These are phyloP conservation scores for Rhinocladiella mackenziei DNA, from an alignment of 2,329 filamentous ascomycete genomes.

Conservation along the genomic window DNA sequence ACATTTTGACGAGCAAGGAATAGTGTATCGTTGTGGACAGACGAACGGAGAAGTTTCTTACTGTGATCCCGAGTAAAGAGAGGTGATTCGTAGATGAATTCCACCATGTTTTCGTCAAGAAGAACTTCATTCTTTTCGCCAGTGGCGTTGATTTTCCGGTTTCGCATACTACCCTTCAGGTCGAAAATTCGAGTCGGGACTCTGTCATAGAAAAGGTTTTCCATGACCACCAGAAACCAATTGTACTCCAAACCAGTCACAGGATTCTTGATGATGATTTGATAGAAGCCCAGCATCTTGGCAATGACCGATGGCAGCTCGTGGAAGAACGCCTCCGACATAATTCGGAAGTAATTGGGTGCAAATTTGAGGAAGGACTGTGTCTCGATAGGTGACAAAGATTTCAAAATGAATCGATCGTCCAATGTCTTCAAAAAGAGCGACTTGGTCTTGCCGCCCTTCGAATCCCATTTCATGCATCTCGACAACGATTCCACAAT, in stretches of 20 bases:
- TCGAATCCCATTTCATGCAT: slow-evolving; percentile 96
- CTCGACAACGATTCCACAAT: slow-evolving; percentile 93
- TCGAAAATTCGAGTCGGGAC: slow-evolving; percentile 87
- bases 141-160: slow-evolving; percentile 92
- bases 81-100: slow-evolving; percentile 96
- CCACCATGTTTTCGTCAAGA: slow-evolving; percentile 97
- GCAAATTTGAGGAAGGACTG: slow-evolving; percentile 93
- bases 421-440: slow-evolving; percentile 96
- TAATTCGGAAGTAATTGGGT: slow-evolving; percentile 94
- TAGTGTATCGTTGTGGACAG: slow-evolving; percentile 95
- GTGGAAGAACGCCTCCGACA: slow-evolving; percentile 93
- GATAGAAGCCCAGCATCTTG: slow-evolving; percentile 98
- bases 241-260: slow-evolving; percentile 88
- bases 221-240: slow-evolving; percentile 90
- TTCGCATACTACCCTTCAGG: slow-evolving; percentile 96
- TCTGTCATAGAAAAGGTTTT: slow-evolving; percentile 96
- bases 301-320: slow-evolving; percentile 94
- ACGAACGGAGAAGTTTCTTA: slow-evolving; percentile 85
- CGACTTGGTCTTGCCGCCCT: slow-evolving; percentile 95
- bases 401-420: slow-evolving; percentile 89
- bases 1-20: slow-evolving; percentile 94
- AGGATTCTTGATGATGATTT: slow-evolving; percentile 94
- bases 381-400: slow-evolving; percentile 83
- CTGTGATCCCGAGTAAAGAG: slow-evolving; percentile 93
- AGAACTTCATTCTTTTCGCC: slow-evolving; percentile 95